A percentile compares a stretch with the other conserved stretches of the same genome.
Evolutionary conservation across 495 filamentous ascomycete species (phyloP).

Genomic region (Barbatosphaeria neglecta): DNA sequence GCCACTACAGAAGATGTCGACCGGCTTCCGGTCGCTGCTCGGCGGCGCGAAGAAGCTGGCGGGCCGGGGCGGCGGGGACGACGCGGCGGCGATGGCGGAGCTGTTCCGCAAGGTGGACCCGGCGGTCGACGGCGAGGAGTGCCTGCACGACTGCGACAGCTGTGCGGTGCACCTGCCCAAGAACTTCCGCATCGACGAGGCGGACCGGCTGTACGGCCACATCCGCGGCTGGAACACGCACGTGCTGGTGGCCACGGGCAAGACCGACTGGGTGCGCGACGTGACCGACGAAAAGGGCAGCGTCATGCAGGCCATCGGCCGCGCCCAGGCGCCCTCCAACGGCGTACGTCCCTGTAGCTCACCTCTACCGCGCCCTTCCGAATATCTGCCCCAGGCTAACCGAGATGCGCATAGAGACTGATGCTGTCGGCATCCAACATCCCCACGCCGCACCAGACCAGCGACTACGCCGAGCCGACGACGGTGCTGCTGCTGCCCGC

Average conservation of each 20-base stretch:
- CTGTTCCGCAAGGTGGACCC: slow-evolving; percentile 59
- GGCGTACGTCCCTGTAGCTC: slow-evolving; percentile 47
- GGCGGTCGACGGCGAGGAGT: slow-evolving; percentile 76
- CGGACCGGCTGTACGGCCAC: slow-evolving; percentile 71
- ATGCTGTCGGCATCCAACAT: slow-evolving; percentile 95
- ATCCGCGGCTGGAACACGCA: slow-evolving; percentile 87
- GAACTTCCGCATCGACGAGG: slow-evolving; percentile 60
- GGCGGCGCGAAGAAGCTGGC: slow-evolving; percentile 24
- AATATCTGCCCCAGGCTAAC: neutral
- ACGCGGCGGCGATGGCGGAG: slow-evolving; percentile 41
- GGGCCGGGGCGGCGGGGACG: slow-evolving; percentile 63
- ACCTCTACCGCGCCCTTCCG: neutral
- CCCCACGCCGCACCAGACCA: slow-evolving; percentile 51
- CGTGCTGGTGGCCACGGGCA: slow-evolving; percentile 83
- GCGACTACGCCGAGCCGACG: slow-evolving; percentile 54
- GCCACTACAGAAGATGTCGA: slow-evolving; percentile 13
- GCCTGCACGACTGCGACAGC: slow-evolving; percentile 76
- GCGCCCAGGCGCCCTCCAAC: slow-evolving; percentile 50
- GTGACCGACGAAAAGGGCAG: slow-evolving; percentile 86
- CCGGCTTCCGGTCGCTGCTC: slow-evolving; percentile 28
- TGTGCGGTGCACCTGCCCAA: slow-evolving; percentile 68
- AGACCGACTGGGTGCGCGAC: slow-evolving; percentile 87
- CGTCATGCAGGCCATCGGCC: slow-evolving; percentile 82
- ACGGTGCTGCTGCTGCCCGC: slow-evolving; percentile 78
- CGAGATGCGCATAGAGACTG: slow-evolving; percentile 43